These are phyloP conservation scores for Capsaspora owczarzaki DNA, from an alignment of 78 protist species.

Conservation along the genomic window DNA sequence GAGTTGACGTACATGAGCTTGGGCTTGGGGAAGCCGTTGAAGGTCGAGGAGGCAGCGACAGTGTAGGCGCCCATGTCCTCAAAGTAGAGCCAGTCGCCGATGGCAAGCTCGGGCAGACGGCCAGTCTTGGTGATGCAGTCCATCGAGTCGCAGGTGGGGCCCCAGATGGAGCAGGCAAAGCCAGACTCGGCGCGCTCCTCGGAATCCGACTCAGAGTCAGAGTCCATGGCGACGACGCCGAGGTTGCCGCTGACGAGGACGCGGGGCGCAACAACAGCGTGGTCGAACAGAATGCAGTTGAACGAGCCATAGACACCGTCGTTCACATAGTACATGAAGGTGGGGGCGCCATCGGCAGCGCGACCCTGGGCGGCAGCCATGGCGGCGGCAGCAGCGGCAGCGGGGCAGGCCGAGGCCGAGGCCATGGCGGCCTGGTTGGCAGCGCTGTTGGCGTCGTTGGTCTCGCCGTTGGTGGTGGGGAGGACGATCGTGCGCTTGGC, in stretches of 20 bases:
- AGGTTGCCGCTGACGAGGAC: not conserved
- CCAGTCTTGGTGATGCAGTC: conserved; percentile 64
- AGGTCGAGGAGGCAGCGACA: conserved; percentile 69
- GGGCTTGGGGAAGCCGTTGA: conserved; percentile 79
- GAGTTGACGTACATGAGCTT: conserved; percentile 40
- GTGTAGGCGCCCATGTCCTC: conserved; percentile 96
- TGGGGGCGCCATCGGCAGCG: no score
- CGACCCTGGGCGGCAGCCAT: not conserved
- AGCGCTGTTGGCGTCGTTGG: conserved; percentile 23
- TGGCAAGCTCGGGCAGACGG: conserved; percentile 68
- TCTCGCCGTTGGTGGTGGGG: not conserved
- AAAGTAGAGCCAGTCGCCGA: conserved; percentile 88
- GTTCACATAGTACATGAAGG: conserved; percentile 59
- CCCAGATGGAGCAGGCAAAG: conserved; percentile 68
- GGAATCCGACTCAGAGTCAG: not conserved
- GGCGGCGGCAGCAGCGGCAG: not conserved
- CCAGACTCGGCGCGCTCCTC: not conserved
- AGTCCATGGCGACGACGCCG: not conserved
- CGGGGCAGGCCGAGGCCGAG: conserved; percentile 27
- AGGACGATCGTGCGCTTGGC: conserved; percentile 43
- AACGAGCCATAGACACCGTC: conserved; percentile 92
- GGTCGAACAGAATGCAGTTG: conserved; percentile 70
- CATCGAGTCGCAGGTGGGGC: conserved; percentile 96
- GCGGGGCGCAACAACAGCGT: conserved; percentile 5
- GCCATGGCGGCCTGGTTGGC: no score